Base-by-base conservation (phyloP, 805 yeast species). In the Blastobotrys robertii region DNA sequence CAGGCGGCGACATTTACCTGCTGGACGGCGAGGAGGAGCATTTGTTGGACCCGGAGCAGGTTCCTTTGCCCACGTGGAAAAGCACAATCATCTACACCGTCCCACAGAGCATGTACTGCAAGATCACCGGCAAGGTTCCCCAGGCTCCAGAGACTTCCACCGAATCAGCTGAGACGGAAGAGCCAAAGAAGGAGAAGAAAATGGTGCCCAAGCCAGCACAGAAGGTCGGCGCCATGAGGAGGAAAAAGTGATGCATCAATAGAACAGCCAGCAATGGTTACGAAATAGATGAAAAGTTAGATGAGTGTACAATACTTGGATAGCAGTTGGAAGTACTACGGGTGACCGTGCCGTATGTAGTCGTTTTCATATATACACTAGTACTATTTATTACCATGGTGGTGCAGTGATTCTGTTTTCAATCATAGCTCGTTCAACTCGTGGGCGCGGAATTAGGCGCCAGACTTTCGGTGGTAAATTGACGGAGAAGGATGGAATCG, bases 1-100 rank as follows among this genome's bases (percentile, higher is more conserved):
- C 67, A 13, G 50, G 46, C 10, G 66, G 67, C 15, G 48, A 50
- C 14, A 63, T 61, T 28, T 55, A 49, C 38, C 49, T 59, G 42
- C 55, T 59, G 9, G 56, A 56, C 25, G 38, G 42, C 34, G 62
- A 59, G 9, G 42, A 38, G n/a, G 64, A 62, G 50, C 55, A 44
- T 43, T 50, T 45, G n/a, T 49, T 67, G 14, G 50, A 51, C 31
- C 44, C 50, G 14, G 55, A 51, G 11, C 61, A 50, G 15, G 48
- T 65, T 31, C 49, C 41, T 29, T 49, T 48, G 42, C 68, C 71
- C 22, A 47, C 51, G 4, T 52, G 65, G 56, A 32, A 41, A 34
- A 60, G 58, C 39, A 63, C 71, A 1, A 15, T 61, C 13, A 44
- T 60, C n/a, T 50, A 52, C 37, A 44, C 38, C 34, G 35, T 57